Evolutionary conservation across 345 rosid genomes (phyloP).

Genomic region (Populus alba): DNA sequence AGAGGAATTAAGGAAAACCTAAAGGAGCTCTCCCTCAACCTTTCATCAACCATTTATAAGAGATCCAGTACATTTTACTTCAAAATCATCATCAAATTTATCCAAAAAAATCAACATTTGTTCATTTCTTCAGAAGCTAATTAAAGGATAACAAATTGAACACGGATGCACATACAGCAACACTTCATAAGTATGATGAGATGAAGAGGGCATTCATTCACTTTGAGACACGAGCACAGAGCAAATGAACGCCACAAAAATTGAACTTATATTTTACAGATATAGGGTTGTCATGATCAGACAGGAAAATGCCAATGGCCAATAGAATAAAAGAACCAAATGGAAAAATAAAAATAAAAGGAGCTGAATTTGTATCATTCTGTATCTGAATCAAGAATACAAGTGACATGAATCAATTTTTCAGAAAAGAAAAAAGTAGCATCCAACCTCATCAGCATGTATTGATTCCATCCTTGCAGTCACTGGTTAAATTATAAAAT

Average conservation of each 20-base stretch:
- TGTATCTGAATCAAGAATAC: conserved; percentile 16
- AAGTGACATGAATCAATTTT: conserved; percentile 12
- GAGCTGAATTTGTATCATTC: conserved; percentile 18
- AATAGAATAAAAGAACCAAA: conserved; percentile 19
- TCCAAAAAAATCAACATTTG: background rate
- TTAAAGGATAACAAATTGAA: background rate
- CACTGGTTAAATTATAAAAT: conserved; percentile 74
- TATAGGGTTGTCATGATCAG: conserved; percentile 11
- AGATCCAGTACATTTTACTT: background rate
- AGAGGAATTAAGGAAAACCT: background rate
- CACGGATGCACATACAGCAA: background rate
- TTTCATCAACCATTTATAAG: background rate
- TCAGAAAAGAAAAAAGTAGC: background rate
- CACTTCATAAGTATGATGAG: background rate
- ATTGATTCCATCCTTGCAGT: conserved; percentile 91
- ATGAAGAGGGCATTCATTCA: background rate
- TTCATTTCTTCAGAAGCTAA: background rate
- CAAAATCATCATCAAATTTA: background rate
- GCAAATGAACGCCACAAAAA: background rate
- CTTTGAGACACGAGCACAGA: background rate
- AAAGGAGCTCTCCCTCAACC: background rate
- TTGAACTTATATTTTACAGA: conserved; percentile 20
- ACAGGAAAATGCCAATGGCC: conserved; percentile 11
- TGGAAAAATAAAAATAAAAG: conserved; percentile 2
- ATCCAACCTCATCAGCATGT: conserved; percentile 59